Evolutionary conservation across 257 asterid species (phyloP), one percentile per base, ranked within the genome.

Genomic region (Gardenia jasminoides): DNA sequence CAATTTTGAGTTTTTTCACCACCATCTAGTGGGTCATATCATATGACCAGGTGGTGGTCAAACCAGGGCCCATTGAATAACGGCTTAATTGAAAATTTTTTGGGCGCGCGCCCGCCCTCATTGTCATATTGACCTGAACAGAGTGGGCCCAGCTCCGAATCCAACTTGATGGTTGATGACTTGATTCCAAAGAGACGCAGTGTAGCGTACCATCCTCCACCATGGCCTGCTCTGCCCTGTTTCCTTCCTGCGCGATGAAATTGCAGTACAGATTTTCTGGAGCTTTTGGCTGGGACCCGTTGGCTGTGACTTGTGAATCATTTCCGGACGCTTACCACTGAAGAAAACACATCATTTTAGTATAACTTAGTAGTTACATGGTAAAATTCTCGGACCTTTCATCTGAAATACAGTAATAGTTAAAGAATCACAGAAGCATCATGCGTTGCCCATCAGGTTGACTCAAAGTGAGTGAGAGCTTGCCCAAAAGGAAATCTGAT

Each of bases 71-170:
- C 68, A 39, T 41, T 43, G 76, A 68, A 80, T 86, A 91, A 91
- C 96, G 92, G 96, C 89, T 91, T 87, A 78, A 80, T 89, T 88
- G 84, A 85, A 84, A 81, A 56, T 74, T 81, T 78, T 41, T 0
- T 52, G 58, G 79, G 54, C 54, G 59, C 48, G 59, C 44, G 54
- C 54, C 44, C 48, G 59, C 44, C 26, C 17, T 26, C 67, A 59
- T 11, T n/a, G 8, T 46, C 36, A 3, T 58, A 1, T 70, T 48
- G 24, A 20, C 10, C 0, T 39, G 19, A 41, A 43, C 36, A 22
- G 74, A 26, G 1, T 41, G 73, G 76, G 26, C n/a, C 17, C 70
- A 68, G 66, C 12, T 28, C 9, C 70, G 28, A 12, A n/a, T 77
- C 61, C n/a, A 52, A 36, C n/a, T 30, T 65, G 36, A 7, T 65